Evolutionary conservation across 345 rosid species (phyloP).

Genomic region (Reutealis trisperma): DNA sequence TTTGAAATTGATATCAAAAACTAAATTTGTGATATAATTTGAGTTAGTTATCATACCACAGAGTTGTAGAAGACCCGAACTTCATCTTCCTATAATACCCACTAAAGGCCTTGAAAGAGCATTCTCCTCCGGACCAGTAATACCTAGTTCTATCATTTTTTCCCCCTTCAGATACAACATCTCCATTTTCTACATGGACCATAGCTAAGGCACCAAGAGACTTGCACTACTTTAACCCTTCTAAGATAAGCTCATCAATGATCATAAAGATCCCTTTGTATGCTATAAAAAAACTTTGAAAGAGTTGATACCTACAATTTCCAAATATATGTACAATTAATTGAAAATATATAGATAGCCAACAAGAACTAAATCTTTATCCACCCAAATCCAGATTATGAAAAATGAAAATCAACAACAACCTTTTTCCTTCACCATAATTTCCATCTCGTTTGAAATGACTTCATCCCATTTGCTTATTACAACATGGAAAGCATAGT

Average conservation of each 20-base stretch:
- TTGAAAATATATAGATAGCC: neutral
- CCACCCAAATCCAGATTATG: conserved; percentile 6
- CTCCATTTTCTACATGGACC: conserved; percentile 99
- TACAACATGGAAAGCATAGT: conserved; percentile 97
- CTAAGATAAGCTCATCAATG: conserved; percentile 75
- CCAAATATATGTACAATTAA: conserved; percentile 6
- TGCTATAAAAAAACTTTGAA: conserved; percentile 96
- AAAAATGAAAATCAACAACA: conserved; percentile 6
- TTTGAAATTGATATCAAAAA: neutral
- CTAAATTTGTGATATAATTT: neutral
- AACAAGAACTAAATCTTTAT: neutral
- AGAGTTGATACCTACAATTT: conserved; percentile 81
- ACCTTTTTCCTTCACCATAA: conserved; percentile 89
- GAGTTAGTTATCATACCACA: neutral
- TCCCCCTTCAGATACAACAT: conserved; percentile 95
- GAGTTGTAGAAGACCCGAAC: neutral
- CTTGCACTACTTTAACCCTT: conserved; percentile 84
- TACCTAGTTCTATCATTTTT: conserved; percentile 86
- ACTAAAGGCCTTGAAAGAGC: conserved; percentile 88
- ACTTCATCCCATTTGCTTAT: conserved; percentile 88
- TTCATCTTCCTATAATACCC: no score
- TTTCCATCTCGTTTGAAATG: conserved; percentile 83
- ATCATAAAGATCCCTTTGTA: conserved; percentile 87
- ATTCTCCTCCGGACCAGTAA: conserved; percentile 98
- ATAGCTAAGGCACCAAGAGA: conserved; percentile 95